Conservation (phyloP, 768 basidiomycete genomes). For the Suillus subluteus region DNA sequence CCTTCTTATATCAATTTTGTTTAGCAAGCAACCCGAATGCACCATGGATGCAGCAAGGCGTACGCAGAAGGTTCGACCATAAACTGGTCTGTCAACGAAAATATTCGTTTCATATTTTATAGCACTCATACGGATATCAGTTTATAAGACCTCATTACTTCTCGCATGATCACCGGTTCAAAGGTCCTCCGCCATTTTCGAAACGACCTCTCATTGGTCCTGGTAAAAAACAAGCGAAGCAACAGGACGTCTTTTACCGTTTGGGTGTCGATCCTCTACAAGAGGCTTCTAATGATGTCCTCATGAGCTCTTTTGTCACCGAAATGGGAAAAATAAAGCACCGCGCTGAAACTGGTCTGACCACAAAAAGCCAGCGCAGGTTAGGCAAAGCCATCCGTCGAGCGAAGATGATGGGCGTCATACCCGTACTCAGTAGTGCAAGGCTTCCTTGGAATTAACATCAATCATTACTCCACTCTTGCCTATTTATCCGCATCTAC, state of each 20-base stretch:
- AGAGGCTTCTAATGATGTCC: conserved; percentile 60
- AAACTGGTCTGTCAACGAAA: conserved; percentile 23
- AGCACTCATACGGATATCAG: conserved; percentile 30
- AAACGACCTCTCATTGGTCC: conserved; percentile 58
- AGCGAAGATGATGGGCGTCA: conserved; percentile 89
- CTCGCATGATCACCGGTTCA: conserved; percentile 41
- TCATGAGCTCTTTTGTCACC: conserved; percentile 63
- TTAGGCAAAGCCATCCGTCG: conserved; percentile 85
- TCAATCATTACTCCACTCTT: background rate
- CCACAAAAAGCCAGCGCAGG: conserved; percentile 76
- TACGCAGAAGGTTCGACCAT: conserved; percentile 31
- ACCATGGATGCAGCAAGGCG: conserved; percentile 27
- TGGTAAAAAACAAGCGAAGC: conserved; percentile 52
- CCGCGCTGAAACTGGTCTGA: conserved; percentile 72
- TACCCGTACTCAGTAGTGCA: conserved; percentile 52
- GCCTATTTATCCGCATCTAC: background rate
- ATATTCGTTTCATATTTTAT: background rate
- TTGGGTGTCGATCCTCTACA: conserved; percentile 74
- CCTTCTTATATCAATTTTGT: background rate
- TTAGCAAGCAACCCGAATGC: conserved; percentile 14
- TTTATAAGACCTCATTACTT: conserved; percentile 53
- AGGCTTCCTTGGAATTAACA: conserved; percentile 21
- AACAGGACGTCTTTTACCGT: conserved; percentile 71
- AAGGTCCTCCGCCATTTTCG: conserved; percentile 20
- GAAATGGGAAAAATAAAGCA: conserved; percentile 81